Percentiles rank a stretch among this genome's conserved stretches.
Evolutionary conservation across 139 green algal species (phyloP).

Genomic region (Klebsormidium nitens): DNA sequence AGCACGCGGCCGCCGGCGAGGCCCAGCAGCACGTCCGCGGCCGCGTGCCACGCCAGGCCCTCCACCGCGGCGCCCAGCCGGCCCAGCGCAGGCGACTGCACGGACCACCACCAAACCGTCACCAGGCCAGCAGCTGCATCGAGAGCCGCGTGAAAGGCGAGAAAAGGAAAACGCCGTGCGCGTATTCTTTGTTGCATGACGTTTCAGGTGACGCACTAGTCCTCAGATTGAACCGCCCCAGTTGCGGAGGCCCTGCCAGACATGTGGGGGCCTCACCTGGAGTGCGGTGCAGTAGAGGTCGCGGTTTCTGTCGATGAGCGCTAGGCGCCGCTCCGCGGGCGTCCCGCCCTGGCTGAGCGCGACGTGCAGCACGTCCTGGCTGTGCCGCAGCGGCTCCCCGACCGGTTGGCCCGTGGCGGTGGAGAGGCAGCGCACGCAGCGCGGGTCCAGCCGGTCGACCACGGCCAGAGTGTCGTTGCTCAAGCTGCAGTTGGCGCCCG

Average conservation of each 20-base stretch:
- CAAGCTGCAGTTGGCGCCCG: conserved; percentile 48
- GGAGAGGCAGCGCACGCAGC: conserved; percentile 59
- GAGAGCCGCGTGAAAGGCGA: too few species aligned
- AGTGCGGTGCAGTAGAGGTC: conserved; percentile 61
- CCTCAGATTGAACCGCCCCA: too few species aligned
- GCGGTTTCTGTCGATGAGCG: conserved; percentile 64
- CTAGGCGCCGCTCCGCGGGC: conserved; percentile 50
- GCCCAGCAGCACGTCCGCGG: conserved; percentile 58
- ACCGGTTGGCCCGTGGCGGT: conserved; percentile 52
- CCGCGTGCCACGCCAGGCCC: conserved; percentile 59
- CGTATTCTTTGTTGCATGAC: too few species aligned
- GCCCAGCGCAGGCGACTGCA: conserved; percentile 13
- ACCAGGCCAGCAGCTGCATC: too few species aligned
- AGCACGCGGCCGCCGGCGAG: conserved; percentile 56
- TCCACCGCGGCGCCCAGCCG: conserved; percentile 68
- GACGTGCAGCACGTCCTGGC: conserved; percentile 52
- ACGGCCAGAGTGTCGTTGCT: conserved; percentile 64
- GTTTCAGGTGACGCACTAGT: too few species aligned
- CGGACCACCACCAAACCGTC: too few species aligned
- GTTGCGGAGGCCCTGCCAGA: too few species aligned
- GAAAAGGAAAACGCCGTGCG: too few species aligned
- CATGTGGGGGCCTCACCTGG: conserved; percentile 18
- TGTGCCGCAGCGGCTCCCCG: conserved; percentile 48
- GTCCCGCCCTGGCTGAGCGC: conserved; percentile 52
- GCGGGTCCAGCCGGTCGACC: conserved; percentile 41